Base-by-base conservation (phyloP, 768 basidiomycete genomes). In the Roridomyces roridus region DNA sequence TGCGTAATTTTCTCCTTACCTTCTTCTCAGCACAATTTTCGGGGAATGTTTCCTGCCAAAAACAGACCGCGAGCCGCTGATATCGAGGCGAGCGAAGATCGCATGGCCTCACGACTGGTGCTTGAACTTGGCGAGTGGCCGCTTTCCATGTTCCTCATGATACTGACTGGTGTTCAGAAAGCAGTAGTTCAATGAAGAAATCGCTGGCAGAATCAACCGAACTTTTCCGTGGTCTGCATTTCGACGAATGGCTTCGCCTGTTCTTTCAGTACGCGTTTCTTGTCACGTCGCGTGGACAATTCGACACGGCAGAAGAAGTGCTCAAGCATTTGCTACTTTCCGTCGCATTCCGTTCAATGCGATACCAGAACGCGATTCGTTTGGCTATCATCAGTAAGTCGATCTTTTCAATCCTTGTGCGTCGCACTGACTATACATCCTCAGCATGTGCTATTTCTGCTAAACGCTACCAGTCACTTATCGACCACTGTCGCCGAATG, bases 261-360 rank as follows among this genome's bases (percentile, higher is more conserved):
- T 86, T 94, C 68, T 86, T 97, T 77, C 91, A 96, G 94, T 92
- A 92, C 67, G 80, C 85, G 31, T 94, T 95, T 70, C 72, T 89
- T 10, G 72, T 91, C 36, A 86, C 91, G 0, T 76, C 72, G 40
- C 78, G 83, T 3, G 86, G 81, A 12, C 86, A 89, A 55, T 85
- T 82, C 56, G 86, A 86, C 0, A 68, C 81, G 7, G 91, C 88
- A 0, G 85, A 91, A 23, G 92, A 94, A 62, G 78, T 94, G 0
- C 77, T 96, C 6, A 79, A 85, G 3, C 94, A 95, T 64, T 78
- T 94, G 37, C 72, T 87, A 18, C 68, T 85, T 20, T 94, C 94
- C 3, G 88, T 87, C 63, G 88, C 85, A 5, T 95, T 86, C 67
- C 84, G 85, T 63, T 77, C 81, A 24, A 79, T 78, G 49, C 77